Evolutionary conservation across 2,329 filamentous ascomycete species (phyloP).

Genomic region (Hymenoscyphus repandus): DNA sequence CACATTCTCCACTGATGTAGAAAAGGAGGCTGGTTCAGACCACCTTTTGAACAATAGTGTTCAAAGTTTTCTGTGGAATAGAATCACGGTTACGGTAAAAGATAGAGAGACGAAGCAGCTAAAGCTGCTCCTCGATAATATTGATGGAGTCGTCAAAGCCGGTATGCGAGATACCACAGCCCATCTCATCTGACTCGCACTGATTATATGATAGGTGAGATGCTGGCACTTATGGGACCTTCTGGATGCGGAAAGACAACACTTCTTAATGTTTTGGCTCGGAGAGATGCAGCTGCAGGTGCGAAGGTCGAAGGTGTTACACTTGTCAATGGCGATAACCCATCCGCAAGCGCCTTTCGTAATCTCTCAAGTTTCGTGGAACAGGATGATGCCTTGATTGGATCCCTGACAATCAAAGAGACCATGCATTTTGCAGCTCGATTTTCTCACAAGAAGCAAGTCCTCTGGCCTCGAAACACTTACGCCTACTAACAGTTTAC

Average conservation of each 20-base stretch:
- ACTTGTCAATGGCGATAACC: constrained; percentile 56
- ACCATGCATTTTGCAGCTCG: constrained; percentile 74
- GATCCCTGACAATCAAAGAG: constrained; percentile 73
- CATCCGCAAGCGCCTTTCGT: constrained; percentile 52
- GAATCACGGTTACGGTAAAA: constrained; percentile 66
- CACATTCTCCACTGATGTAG: constrained; percentile 20
- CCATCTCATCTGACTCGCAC: background rate
- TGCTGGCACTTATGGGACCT: constrained; percentile 79
- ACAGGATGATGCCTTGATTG: constrained; percentile 81
- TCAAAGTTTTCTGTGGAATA: constrained; percentile 59
- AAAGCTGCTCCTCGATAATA: constrained; percentile 57
- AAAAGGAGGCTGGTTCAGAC: constrained; percentile 21
- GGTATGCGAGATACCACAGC: constrained; percentile 35
- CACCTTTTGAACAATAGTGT: constrained; percentile 61
- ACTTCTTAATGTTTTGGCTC: constrained; percentile 72
- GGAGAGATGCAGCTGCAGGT: constrained; percentile 46
- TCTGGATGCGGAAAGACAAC: constrained; percentile 74
- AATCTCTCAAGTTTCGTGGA: constrained; percentile 74
- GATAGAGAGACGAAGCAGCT: constrained; percentile 60
- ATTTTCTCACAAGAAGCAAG: constrained; percentile 52
- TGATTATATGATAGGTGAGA: constrained; percentile 47
- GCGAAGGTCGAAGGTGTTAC: constrained; percentile 50
- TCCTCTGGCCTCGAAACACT: background rate
- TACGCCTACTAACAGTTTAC: background rate
- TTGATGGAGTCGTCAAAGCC: constrained; percentile 59